Conservation (phyloP, 495 filamentous ascomycete species). For the Cetradonia linearis region DNA sequence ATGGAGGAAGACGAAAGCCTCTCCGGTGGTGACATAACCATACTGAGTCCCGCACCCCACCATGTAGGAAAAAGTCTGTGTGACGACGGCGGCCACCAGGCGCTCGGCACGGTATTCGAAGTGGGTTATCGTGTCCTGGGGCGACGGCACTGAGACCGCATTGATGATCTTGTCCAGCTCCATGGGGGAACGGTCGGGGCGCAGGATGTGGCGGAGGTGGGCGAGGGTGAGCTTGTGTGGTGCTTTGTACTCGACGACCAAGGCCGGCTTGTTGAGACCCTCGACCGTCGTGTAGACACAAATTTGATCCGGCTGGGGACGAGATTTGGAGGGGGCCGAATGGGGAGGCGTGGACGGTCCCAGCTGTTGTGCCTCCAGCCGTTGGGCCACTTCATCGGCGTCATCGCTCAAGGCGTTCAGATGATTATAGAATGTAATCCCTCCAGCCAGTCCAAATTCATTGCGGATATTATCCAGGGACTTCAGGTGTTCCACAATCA, state of each 20-base stretch:
- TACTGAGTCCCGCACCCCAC: constrained; percentile 34
- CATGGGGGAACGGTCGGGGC: not conserved
- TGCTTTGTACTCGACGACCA: not conserved
- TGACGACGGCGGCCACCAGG: constrained; percentile 34
- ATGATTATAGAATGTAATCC: not conserved
- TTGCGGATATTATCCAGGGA: not conserved
- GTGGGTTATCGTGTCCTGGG: not conserved
- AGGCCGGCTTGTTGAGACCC: not conserved
- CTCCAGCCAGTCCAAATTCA: not conserved
- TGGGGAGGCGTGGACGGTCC: not conserved
- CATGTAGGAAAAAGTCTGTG: constrained; percentile 43
- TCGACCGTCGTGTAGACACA: not conserved
- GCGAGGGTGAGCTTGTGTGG: not conserved
- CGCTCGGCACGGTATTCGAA: constrained; percentile 26
- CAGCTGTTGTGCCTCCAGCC: not conserved
- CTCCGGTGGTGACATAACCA: constrained; percentile 38
- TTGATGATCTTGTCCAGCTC: not conserved
- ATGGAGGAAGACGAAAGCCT: constrained; percentile 40
- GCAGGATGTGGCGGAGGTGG: not conserved
- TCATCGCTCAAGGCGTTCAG: not conserved
- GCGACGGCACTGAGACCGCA: not conserved
- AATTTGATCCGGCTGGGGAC: not conserved
- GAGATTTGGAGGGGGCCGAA: not conserved
- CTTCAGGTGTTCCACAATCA: not conserved
- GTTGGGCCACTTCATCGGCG: not conserved